Percentiles rank a stretch among this genome's conserved stretches.
Conservation (phyloP, 2,329 filamentous ascomycete species). For the Harringtonia aguacate region DNA sequence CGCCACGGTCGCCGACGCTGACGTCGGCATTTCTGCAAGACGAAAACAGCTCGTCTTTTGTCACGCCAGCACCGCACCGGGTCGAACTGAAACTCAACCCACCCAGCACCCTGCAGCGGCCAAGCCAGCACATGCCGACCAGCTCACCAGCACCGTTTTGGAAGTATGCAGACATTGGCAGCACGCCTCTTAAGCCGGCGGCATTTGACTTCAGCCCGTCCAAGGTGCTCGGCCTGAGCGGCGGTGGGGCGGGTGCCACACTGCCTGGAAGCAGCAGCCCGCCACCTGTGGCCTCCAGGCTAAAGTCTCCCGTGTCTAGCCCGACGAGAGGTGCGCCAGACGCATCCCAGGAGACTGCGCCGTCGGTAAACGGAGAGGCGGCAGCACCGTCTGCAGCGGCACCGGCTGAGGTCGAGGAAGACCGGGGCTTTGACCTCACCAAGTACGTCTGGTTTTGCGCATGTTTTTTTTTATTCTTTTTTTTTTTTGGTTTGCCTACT, state of each 20-base stretch:
- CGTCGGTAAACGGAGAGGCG: not conserved
- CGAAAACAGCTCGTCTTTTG: conserved; percentile 49
- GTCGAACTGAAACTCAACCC: conserved; percentile 67
- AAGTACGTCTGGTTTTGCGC: too few relatives aligned
- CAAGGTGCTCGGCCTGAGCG: conserved; percentile 23
- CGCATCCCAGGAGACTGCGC: not conserved
- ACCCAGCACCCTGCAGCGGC: conserved; percentile 69
- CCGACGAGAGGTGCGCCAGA: conserved; percentile 24
- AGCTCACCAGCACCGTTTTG: conserved; percentile 80
- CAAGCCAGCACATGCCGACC: conserved; percentile 77
- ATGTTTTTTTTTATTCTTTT: not conserved
- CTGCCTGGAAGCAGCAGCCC: conserved; percentile 49
- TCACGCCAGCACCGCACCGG: conserved; percentile 63
- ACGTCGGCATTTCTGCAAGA: conserved; percentile 54
- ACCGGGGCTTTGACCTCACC: conserved; percentile 46
- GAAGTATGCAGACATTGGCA: conserved; percentile 71
- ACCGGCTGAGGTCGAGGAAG: conserved; percentile 29
- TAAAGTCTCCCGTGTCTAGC: conserved; percentile 41
- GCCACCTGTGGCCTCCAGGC: conserved; percentile 26
- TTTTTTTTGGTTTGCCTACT: conserved; percentile 10
- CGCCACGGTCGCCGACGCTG: conserved; percentile 48
- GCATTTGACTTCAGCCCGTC: conserved; percentile 49
- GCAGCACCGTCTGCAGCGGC: not conserved
- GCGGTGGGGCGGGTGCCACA: conserved; percentile 10
- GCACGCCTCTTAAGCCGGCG: conserved; percentile 51